Conservation (phyloP, 306 rosid species). For the Alnus rubra region DNA sequence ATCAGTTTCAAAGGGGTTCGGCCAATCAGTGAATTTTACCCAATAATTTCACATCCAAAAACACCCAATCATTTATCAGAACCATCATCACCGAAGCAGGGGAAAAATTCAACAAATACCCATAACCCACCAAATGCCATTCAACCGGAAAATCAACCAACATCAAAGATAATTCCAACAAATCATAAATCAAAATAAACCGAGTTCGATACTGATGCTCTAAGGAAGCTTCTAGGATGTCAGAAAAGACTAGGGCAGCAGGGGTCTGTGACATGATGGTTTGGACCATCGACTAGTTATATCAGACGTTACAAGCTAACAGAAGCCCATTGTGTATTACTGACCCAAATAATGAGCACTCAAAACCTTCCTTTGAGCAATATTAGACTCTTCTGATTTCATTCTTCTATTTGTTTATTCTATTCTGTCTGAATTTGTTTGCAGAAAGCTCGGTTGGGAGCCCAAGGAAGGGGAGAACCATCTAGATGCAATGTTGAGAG, state of each 20-base stretch:
- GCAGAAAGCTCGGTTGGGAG: constrained; percentile 96
- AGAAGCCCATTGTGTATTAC: background rate
- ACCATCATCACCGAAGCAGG: too few relatives aligned
- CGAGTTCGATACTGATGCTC: too few relatives aligned
- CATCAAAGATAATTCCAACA: too few relatives aligned
- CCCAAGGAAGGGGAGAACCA: constrained; percentile 61
- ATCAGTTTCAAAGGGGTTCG: too few relatives aligned
- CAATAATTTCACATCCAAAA: too few relatives aligned
- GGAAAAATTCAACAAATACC: too few relatives aligned
- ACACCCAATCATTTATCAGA: too few relatives aligned
- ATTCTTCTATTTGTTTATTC: background rate
- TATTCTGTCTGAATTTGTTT: constrained; percentile 18
- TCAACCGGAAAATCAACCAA: too few relatives aligned
- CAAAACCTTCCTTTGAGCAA: background rate
- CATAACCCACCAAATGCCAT: too few relatives aligned
- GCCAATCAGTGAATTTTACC: too few relatives aligned
- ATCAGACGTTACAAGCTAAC: background rate
- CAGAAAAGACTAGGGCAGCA: background rate
- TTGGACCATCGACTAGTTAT: background rate
- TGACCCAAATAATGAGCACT: background rate
- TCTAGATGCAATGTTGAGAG: constrained; percentile 92
- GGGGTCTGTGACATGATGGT: background rate
- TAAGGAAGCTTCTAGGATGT: background rate
- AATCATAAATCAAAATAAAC: too few relatives aligned
- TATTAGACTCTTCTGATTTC: background rate